Percentiles rank a stretch among this genome's conserved stretches.
phyloP scores from a whole-genome alignment of 352 stramenopile species.

The Paralagenidium karlingii region DNA sequence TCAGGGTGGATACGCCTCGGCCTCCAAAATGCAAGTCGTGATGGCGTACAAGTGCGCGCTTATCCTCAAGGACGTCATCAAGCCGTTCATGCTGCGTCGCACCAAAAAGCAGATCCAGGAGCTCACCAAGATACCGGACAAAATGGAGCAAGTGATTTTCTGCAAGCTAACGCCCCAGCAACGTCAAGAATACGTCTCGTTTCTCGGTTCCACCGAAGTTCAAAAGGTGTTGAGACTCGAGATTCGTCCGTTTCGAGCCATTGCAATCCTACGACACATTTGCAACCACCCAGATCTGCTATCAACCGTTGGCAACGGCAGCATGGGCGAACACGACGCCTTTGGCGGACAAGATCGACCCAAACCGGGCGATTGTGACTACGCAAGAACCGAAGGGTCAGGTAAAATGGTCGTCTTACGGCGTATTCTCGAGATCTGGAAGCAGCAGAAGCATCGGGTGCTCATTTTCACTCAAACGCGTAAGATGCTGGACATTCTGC shows the following conservation, averaged over 20 bases:
- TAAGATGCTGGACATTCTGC: constrained; percentile 97
- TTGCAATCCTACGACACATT: constrained; percentile 95
- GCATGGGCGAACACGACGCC: not conserved
- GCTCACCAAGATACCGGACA: constrained; percentile 88
- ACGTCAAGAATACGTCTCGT: constrained; percentile 83
- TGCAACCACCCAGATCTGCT: constrained; percentile 97
- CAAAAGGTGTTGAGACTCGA: constrained; percentile 76
- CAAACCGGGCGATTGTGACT: not conserved
- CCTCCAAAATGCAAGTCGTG: constrained; percentile 89
- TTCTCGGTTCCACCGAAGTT: constrained; percentile 88
- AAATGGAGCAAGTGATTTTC: constrained; percentile 98
- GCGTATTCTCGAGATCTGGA: constrained; percentile 92
- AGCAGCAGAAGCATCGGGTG: constrained; percentile 91
- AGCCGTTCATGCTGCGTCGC: constrained; percentile 92
- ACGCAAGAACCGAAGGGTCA: constrained; percentile 44
- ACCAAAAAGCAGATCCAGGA: constrained; percentile 93
- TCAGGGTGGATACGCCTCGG: constrained; percentile 87
- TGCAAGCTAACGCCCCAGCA: constrained; percentile 88
- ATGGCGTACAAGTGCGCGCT: constrained; percentile 96
- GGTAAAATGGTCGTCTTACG: constrained; percentile 95
- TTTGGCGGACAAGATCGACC: not conserved
- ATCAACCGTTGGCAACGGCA: constrained; percentile 36
- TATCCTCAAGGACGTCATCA: constrained; percentile 93
- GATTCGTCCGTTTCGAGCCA: constrained; percentile 82
- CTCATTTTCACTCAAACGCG: constrained; percentile 96